A percentile compares a stretch with the other conserved stretches of the same genome.
These are phyloP conservation scores for Paecilomyces sp. DNA, from an alignment of 2,329 filamentous ascomycete species.

Conservation along the genomic window DNA sequence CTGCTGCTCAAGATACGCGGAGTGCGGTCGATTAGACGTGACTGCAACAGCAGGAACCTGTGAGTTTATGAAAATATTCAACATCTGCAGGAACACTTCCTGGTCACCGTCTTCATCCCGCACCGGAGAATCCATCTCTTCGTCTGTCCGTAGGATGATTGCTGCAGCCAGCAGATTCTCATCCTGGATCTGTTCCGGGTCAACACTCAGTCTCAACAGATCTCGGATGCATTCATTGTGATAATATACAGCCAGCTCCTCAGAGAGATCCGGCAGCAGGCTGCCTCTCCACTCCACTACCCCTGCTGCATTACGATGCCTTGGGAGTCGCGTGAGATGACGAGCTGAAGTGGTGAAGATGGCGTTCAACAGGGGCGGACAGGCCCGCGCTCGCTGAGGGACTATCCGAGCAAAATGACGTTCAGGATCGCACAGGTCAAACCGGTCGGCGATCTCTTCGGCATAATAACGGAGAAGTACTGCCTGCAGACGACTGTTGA, in stretches of 20 bases:
- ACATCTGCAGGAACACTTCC: constrained; percentile 15
- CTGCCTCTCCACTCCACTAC: constrained; percentile 16
- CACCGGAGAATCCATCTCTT: constrained; percentile 31
- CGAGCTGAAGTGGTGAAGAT: constrained; percentile 33
- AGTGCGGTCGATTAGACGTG: not conserved
- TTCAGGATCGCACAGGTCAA: constrained; percentile 25
- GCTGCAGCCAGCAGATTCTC: constrained; percentile 30
- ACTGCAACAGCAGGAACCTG: constrained; percentile 8
- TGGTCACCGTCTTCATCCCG: constrained; percentile 11
- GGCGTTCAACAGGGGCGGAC: constrained; percentile 32
- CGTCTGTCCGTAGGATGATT: constrained; percentile 32
- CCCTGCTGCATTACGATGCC: constrained; percentile 11
- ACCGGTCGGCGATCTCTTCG: constrained; percentile 22
- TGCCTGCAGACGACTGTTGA: constrained; percentile 1
- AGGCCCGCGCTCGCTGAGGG: constrained; percentile 32
- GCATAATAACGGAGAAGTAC: constrained; percentile 18
- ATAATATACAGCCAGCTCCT: constrained; percentile 32
- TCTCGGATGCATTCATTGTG: constrained; percentile 36
- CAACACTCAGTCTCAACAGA: constrained; percentile 30
- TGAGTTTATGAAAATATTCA: constrained; percentile 14
- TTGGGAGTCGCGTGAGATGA: constrained; percentile 26
- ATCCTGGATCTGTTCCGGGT: constrained; percentile 29
- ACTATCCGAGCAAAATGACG: constrained; percentile 36
- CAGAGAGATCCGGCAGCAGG: constrained; percentile 20
- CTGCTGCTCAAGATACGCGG: not conserved